Evolutionary conservation across 2,329 filamentous ascomycete genomes (phyloP), one percentile per base, ranked within the genome.

Genomic region (Fusarium sororula): DNA sequence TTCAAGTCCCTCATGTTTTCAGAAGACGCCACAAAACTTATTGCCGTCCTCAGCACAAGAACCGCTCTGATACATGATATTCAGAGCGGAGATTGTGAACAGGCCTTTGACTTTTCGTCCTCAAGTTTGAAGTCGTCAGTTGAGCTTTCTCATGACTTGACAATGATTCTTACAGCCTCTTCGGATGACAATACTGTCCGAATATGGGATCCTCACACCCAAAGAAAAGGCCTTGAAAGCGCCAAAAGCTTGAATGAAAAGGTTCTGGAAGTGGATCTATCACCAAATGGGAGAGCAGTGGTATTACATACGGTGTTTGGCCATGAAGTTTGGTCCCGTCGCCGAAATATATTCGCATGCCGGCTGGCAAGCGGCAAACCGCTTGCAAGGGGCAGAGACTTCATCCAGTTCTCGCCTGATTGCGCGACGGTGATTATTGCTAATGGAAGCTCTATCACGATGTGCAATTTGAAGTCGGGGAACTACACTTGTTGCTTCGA

Each of bases 161-260:
- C 50, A 1, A 54, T 38, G 50, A 38, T 54, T 22, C 18, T 54
- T 13, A 54, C 51, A 22, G 24, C 51, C 9, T 54, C 35, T 22
- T 13, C 7, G 13, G 35, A 38, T 6, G 50, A 38, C 1, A 54
- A 26, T 12, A 54, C 50, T 28, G 32, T 54, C 10, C 32, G n/a
- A 9, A 28, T 54, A 12, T 54, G 51, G 51, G 18, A 54, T 2
- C 32, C 24, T 7, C 10, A 22, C 0, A 22, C 7, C 13, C 4
- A 24, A 35, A 15, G 1, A 0, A 20, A 11, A 24, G 2, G 5
- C 6, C 1, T 11, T 0, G 5, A 26, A 9, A 3, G 2, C 0
- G 12, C 8, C 0, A 15, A 0, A 11, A 14, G 0, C 8, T 1
- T 1, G 3, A 1, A 20, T 1, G 2, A 24, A 0, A 0, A 0